These are phyloP conservation scores for Mycena sanguinolenta DNA, from an alignment of 768 basidiomycete genomes.

Conservation along the genomic window DNA sequence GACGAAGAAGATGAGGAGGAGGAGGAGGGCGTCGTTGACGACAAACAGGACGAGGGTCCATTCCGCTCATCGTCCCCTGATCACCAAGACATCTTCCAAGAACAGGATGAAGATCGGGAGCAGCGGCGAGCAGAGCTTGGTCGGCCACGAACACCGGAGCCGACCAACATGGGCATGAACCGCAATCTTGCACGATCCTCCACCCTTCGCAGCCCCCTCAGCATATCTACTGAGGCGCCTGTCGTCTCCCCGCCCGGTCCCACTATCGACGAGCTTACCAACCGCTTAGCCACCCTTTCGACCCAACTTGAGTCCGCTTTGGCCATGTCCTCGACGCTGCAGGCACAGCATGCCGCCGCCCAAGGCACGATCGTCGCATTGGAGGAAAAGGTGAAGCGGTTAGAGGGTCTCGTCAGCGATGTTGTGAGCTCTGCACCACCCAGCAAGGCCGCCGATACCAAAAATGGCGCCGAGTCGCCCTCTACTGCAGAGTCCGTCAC, in stretches of 20 bases:
- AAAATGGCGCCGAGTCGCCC: conserved; percentile 1
- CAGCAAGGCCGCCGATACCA: conserved; percentile 23
- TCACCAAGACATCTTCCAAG: conserved; percentile 36
- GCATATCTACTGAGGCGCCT: conserved; percentile 30
- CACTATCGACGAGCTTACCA: conserved; percentile 69
- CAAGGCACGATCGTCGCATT: conserved; percentile 79
- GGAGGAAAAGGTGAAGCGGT: conserved; percentile 73
- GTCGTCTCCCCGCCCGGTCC: conserved; percentile 41
- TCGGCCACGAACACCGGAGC: conserved; percentile 86
- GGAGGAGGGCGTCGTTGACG: conserved; percentile 32
- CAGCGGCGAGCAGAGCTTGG: conserved; percentile 71
- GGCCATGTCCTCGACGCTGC: conserved; percentile 77
- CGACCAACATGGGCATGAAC: conserved; percentile 66
- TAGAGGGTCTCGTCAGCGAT: conserved; percentile 74
- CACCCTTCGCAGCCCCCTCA: conserved; percentile 42
- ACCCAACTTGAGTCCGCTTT: conserved; percentile 83
- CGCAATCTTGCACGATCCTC: conserved; percentile 48
- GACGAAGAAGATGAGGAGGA: conserved; percentile 78
- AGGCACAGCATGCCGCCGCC: conserved; percentile 83
- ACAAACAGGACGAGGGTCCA: conserved; percentile 14
- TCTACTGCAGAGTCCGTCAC: conserved; percentile 30
- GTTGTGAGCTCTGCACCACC: conserved; percentile 21
- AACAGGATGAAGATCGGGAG: conserved; percentile 62
- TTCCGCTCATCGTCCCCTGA: conserved; percentile 28
- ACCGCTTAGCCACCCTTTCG: conserved; percentile 72